Percentiles rank a stretch among this genome's conserved stretches.
Conservation (phyloP, 2,329 filamentous ascomycete genomes). For the Trichoderma sp. region DNA sequence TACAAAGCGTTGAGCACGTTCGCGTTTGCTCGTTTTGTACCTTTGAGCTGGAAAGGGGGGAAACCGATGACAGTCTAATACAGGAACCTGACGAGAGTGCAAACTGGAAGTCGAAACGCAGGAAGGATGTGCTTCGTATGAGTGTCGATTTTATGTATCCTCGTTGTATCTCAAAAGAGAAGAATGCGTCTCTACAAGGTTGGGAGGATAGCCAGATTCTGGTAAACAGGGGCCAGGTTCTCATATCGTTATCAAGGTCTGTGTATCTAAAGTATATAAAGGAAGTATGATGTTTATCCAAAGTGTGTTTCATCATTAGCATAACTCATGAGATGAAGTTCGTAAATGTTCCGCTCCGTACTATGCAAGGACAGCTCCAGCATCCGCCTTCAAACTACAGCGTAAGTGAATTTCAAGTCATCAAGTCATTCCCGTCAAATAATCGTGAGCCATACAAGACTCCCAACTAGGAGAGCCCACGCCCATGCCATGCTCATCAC, state of each 20-base stretch:
- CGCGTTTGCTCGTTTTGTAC: background rate
- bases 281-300: background rate
- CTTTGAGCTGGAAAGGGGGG: too few relatives aligned
- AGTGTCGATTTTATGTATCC: background rate
- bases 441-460: slow-evolving; percentile 7
- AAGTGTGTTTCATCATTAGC: background rate
- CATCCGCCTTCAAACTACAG: background rate
- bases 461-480: slow-evolving; percentile 20
- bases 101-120: too few relatives aligned
- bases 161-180: background rate
- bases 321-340: background rate
- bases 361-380: background rate
- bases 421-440: background rate
- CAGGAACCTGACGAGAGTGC: background rate
- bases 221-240: background rate
- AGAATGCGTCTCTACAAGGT: background rate
- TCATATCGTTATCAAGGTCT: too few relatives aligned
- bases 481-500: slow-evolving; percentile 12
- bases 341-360: background rate
- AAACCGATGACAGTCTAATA: background rate
- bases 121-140: background rate
- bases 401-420: background rate
- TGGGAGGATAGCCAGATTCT: background rate
- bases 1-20: too few relatives aligned
- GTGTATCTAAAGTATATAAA: background rate